Conservation (phyloP, 2,329 filamentous ascomycete species). For the Phialophora verrucosa region DNA sequence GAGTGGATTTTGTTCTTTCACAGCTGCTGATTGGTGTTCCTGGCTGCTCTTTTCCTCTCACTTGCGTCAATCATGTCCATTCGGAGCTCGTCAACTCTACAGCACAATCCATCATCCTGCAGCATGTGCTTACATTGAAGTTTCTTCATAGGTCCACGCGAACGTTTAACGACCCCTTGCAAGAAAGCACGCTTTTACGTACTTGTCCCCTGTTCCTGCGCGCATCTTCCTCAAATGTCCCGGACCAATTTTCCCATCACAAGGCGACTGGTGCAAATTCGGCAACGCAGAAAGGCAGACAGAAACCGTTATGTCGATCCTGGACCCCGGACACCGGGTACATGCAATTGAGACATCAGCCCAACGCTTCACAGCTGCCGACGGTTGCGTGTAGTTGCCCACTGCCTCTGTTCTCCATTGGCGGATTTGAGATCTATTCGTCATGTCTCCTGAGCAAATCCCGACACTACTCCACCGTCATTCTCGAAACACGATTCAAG, state of each 20-base stretch:
- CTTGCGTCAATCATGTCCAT: neutral
- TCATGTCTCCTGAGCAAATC: neutral
- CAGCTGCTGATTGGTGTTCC: slow-evolving; percentile 11
- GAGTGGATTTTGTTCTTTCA: neutral
- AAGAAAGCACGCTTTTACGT: neutral
- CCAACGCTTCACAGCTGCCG: neutral
- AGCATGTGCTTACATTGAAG: slow-evolving; percentile 1
- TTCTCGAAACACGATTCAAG: neutral
- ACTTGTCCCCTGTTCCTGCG: neutral
- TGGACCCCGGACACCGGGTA: neutral
- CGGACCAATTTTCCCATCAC: neutral
- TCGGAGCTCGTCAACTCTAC: neutral
- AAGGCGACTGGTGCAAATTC: neutral
- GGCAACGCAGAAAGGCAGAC: neutral
- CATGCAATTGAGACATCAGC: neutral
- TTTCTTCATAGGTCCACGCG: slow-evolving; percentile 3
- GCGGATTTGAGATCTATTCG: neutral
- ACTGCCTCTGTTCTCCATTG: neutral
- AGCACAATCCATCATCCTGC: neutral
- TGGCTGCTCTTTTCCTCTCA: neutral
- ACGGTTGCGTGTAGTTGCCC: neutral
- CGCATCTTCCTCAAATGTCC: neutral
- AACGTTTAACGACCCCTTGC: neutral
- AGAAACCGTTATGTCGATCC: neutral
- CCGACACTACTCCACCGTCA: neutral